Conservation (phyloP, 768 basidiomycete species). For the Myochromella boudieri region DNA sequence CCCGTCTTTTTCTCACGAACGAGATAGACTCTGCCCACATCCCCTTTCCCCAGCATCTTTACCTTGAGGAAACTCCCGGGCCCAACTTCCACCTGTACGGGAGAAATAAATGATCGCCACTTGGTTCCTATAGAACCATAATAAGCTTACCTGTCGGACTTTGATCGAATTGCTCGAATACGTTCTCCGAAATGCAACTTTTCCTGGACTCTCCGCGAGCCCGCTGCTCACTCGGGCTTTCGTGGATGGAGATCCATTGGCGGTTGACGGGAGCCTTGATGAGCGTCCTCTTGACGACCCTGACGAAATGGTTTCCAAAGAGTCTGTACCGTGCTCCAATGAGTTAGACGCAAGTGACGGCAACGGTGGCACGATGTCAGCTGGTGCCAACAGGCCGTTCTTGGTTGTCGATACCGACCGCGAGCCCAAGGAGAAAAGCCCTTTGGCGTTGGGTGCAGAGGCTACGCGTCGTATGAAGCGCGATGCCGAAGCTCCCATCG, state of each 20-base stretch:
- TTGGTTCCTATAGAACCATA: constrained; percentile 8
- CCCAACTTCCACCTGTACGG: constrained; percentile 80
- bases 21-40: constrained; percentile 97
- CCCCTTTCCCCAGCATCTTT: constrained; percentile 97
- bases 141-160: constrained; percentile 68
- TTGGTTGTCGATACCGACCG: constrained; percentile 62
- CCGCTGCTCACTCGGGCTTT: constrained; percentile 49
- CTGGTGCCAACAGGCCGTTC: constrained; percentile 78
- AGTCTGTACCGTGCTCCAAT: constrained; percentile 64
- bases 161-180: constrained; percentile 99
- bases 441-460: constrained; percentile 95
- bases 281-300: constrained; percentile 64
- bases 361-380: constrained; percentile 55
- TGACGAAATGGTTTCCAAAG: constrained; percentile 77
- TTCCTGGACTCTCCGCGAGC: constrained; percentile 49
- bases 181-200: constrained; percentile 83
- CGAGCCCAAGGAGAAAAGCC: constrained; percentile 68
- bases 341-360: constrained; percentile 48
- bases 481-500: constrained; percentile 72
- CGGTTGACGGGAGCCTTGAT: constrained; percentile 40
- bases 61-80: constrained; percentile 95
- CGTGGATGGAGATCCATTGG: constrained; percentile 34
- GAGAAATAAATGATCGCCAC: constrained; percentile 10
- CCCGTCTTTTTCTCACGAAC: constrained; percentile 97
- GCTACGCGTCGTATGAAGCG: constrained; percentile 95